These are phyloP conservation scores for Helicostylum pulchrum DNA, from an alignment of 192 early-diverging fungal species.

Conservation along the genomic window DNA sequence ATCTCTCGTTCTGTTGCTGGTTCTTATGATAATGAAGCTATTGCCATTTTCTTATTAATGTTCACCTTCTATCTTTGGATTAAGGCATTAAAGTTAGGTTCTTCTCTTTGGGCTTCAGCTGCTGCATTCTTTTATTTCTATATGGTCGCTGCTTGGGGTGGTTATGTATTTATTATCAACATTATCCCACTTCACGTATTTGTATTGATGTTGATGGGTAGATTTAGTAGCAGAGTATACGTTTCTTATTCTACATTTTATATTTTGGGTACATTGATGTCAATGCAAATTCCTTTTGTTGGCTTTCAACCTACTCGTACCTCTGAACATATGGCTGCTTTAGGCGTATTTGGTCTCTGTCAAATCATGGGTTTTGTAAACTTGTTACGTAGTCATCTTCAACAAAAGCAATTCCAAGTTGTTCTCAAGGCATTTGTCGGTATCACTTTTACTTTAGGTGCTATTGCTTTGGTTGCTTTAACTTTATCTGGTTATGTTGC, in stretches of 20 bases:
- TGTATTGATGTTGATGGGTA: conserved; percentile 92
- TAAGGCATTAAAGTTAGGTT: conserved; percentile 92
- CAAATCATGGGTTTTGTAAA: conserved; percentile 95
- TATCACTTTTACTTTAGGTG: conserved; percentile 47
- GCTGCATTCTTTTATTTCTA: conserved; percentile 97
- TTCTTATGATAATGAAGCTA: conserved; percentile 99
- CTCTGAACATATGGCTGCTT: conserved; percentile 98
- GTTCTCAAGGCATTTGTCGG: conserved; percentile 71
- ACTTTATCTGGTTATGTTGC: conserved; percentile 87
- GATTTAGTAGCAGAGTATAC: conserved; percentile 90
- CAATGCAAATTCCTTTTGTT: conserved; percentile 99
- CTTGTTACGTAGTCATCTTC: conserved; percentile 73
- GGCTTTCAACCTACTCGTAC: conserved; percentile 97
- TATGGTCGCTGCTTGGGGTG: conserved; percentile 99
- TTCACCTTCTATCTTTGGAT: conserved; percentile 99
- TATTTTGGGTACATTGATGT: conserved; percentile 89
- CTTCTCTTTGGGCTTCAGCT: conserved; percentile 81
- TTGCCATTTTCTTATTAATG: conserved; percentile 98
- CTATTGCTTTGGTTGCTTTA: conserved; percentile 66
- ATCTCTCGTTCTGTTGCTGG: conserved; percentile 99
- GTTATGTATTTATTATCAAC: conserved; percentile 99
- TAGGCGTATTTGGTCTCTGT: conserved; percentile 93
- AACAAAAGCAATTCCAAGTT: conserved; percentile 81
- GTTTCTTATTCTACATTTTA: conserved; percentile 99
- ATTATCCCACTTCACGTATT: conserved; percentile 96